Conservation (phyloP, 1,284 basidiomycete species). For the Mycena citricolor region DNA sequence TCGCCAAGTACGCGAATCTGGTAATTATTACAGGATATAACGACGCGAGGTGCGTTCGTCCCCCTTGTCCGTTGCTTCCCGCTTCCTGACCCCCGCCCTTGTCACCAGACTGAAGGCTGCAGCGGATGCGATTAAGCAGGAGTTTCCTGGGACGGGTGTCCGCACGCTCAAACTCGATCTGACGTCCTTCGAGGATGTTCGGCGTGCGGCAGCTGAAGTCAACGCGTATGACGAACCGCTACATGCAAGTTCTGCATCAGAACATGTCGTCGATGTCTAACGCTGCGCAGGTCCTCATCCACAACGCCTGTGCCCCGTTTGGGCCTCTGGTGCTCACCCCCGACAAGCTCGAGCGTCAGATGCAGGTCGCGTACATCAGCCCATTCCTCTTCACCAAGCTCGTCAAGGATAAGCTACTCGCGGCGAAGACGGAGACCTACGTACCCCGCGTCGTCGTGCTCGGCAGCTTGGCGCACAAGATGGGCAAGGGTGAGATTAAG, state of each 20-base stretch:
- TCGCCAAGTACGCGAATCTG: slow-evolving; percentile 9
- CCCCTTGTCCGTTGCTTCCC: neutral
- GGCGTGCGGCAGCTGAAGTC: slow-evolving; percentile 4
- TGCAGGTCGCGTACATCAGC: neutral
- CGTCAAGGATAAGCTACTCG: neutral
- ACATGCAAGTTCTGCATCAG: too few relatives aligned
- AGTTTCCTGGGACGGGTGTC: slow-evolving; percentile 4
- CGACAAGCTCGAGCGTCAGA: neutral
- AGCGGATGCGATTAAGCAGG: slow-evolving; percentile 1
- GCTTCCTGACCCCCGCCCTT: neutral
- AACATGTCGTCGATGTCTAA: too few relatives aligned
- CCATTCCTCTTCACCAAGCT: slow-evolving; percentile 7
- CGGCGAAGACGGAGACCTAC: neutral
- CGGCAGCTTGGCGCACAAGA: neutral
- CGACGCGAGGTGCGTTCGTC: neutral
- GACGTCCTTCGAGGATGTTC: slow-evolving; percentile 5
- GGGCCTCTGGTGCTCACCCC: neutral
- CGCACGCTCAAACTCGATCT: slow-evolving; percentile 4
- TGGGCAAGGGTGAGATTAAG: neutral
- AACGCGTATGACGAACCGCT: slow-evolving; percentile 10
- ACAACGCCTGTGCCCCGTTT: neutral
- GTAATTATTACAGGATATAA: slow-evolving; percentile 16
- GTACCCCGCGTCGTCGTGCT: neutral
- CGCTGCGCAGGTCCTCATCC: slow-evolving; percentile 1
- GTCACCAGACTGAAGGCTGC: slow-evolving; percentile 1